Base-by-base conservation (phyloP, 371 early-diverging fungal species). In the Mucor saturninus region DNA sequence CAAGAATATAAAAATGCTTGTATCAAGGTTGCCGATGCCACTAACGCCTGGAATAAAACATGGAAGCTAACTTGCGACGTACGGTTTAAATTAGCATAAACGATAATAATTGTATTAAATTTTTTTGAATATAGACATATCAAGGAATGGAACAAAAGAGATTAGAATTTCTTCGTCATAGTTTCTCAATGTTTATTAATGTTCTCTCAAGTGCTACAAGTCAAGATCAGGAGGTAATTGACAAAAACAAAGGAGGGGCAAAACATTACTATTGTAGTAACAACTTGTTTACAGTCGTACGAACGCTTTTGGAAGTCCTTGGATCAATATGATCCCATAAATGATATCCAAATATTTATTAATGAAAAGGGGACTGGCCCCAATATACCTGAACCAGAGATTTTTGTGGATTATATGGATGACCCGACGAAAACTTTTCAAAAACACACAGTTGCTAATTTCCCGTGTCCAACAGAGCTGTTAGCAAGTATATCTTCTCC, bases 81-180 rank as follows among this genome's bases (percentile, higher is more conserved):
- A 80, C 8, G 35, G 0, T 35, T 35, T 8, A 35, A 35, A 35
- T 35, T 0, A 1, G 8, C 8, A 35, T 35, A 35, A 21, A 8
- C 35, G 35, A 35, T 8, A 35, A 35, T 35, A 35, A 6, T 35
- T 35, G 35, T 35, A 35, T 8, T 35, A 35, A 35, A 6, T 4
- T 10, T 28, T 7, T 14, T 52, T 31, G 7, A 3, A 2, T 50
- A 29, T 32, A 85, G 89, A 77, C 72, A 54, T 93, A 90, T 64
- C 95, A 96, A 88, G 73, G 85, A 11, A 83, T 98, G 61, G 97
- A 98, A 70, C 93, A 94, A 63, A 90, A 94, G 60, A 75, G 97
- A 45, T 80, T 95, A n/a, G 92, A 95, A 53, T 94, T 90, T 50
- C 67, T 95, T 30, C 86, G 93, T 46, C 88, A 86, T 7, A 76